Conservation (phyloP, 2,329 filamentous ascomycete species). For the Ceratocystis destructans region DNA sequence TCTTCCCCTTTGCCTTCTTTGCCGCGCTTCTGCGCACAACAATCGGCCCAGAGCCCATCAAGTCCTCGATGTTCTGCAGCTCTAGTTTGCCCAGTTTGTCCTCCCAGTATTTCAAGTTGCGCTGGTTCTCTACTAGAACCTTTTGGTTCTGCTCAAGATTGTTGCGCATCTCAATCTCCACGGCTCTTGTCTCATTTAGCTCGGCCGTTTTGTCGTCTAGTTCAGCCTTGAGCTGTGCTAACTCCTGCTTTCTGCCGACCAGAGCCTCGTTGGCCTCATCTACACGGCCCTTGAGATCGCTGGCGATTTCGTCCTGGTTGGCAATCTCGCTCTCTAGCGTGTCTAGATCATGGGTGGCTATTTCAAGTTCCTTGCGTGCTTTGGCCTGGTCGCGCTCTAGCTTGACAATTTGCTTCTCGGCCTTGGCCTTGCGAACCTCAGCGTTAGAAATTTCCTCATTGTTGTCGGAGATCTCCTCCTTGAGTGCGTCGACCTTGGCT, state of each 20-base stretch:
- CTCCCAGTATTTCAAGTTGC: conserved; percentile 70
- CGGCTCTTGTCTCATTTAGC: conserved; percentile 74
- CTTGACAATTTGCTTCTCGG: conserved; percentile 81
- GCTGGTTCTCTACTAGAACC: conserved; percentile 70
- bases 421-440: conserved; percentile 80
- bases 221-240: conserved; percentile 66
- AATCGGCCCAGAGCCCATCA: conserved; percentile 31
- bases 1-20: conserved; percentile 6
- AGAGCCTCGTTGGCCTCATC: conserved; percentile 73
- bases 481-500: conserved; percentile 76
- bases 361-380: conserved; percentile 64
- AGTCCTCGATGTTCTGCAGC: conserved; percentile 66
- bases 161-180: conserved; percentile 96
- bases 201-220: conserved; percentile 75
- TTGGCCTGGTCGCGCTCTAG: conserved; percentile 71
- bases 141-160: conserved; percentile 96
- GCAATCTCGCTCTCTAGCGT: conserved; percentile 65
- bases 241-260: conserved; percentile 63
- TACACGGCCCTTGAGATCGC: conserved; percentile 56
- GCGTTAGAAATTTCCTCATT: conserved; percentile 73
- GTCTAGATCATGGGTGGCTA: conserved; percentile 58
- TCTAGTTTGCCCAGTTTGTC: conserved; percentile 76
- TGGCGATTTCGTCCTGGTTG: conserved; percentile 61
- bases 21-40: conserved; percentile 11
- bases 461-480: conserved; percentile 68